Evolutionary conservation across 2,329 filamentous ascomycete genomes (phyloP).

Genomic region (Blumeria graminis): DNA sequence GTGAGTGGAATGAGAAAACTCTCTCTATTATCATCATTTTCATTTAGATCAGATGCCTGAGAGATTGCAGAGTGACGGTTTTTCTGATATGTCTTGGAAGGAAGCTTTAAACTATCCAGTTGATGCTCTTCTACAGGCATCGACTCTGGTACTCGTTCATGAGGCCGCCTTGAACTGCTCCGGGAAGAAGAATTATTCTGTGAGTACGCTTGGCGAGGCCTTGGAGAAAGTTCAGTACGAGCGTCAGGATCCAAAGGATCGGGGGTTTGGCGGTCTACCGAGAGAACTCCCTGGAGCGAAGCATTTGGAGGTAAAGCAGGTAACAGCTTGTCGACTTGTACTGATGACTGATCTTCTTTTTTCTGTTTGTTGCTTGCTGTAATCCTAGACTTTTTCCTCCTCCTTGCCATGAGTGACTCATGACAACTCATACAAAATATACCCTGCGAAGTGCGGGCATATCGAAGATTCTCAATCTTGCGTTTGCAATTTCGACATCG

Average conservation of each 20-base stretch:
- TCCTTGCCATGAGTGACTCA: constrained; percentile 80
- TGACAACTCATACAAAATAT: constrained; percentile 99
- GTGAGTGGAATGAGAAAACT: constrained; percentile 58
- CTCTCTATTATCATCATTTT: constrained; percentile 16
- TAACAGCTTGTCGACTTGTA: constrained; percentile 72
- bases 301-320: constrained; percentile 70
- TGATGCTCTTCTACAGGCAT: constrained; percentile 19
- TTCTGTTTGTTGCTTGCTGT: constrained; percentile 33
- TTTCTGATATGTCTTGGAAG: constrained; percentile 53
- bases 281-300: constrained; percentile 35
- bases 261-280: constrained; percentile 28
- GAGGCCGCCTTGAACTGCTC: constrained; percentile 22
- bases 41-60: constrained; percentile 21
- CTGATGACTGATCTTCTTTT: constrained; percentile 37
- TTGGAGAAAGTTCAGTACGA: constrained; percentile 44
- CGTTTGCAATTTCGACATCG: constrained; percentile 93
- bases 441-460: constrained; percentile 89
- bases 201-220: constrained; percentile 27
- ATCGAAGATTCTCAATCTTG: constrained; percentile 94
- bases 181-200: constrained; percentile 31
- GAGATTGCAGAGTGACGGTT: constrained; percentile 51
- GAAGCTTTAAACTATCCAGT: constrained; percentile 41
- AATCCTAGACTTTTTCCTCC: constrained; percentile 65
- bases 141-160: constrained; percentile 27
- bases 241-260: constrained; percentile 37